phyloP scores from a whole-genome alignment of 2,329 filamentous ascomycete species.

The Niveomyces coronatus region DNA sequence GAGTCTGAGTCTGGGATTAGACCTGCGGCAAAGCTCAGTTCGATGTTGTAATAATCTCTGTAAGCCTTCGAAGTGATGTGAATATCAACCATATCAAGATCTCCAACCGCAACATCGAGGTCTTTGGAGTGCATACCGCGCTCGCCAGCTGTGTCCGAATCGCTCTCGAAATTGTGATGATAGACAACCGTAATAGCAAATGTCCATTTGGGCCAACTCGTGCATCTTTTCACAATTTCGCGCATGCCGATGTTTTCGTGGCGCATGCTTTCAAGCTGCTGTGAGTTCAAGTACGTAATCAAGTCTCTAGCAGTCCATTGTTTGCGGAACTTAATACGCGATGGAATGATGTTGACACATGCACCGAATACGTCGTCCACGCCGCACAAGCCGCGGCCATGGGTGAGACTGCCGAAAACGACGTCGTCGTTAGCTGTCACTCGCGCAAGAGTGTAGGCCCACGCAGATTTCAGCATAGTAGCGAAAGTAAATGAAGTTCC shows the following conservation, averaged over 20 bases:
- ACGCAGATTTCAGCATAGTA: background rate
- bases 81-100: constrained; percentile 16
- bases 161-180: constrained; percentile 1
- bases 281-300: background rate
- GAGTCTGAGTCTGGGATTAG: background rate
- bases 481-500: background rate
- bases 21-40: background rate
- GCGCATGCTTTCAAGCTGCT: background rate
- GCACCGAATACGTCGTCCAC: constrained; percentile 1
- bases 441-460: constrained; percentile 1
- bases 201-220: background rate
- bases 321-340: background rate
- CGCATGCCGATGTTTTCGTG: constrained; percentile 1
- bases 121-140: constrained; percentile 29
- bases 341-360: constrained; percentile 1
- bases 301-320: background rate
- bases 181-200: background rate
- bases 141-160: background rate
- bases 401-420: constrained; percentile 2
- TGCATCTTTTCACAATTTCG: constrained; percentile 1
- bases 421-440: background rate
- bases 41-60: background rate
- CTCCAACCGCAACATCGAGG: constrained; percentile 24
- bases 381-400: background rate
- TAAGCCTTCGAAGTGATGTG: background rate